Conservation (phyloP, 495 filamentous ascomycete species). For the Cudoniella acicularis region DNA sequence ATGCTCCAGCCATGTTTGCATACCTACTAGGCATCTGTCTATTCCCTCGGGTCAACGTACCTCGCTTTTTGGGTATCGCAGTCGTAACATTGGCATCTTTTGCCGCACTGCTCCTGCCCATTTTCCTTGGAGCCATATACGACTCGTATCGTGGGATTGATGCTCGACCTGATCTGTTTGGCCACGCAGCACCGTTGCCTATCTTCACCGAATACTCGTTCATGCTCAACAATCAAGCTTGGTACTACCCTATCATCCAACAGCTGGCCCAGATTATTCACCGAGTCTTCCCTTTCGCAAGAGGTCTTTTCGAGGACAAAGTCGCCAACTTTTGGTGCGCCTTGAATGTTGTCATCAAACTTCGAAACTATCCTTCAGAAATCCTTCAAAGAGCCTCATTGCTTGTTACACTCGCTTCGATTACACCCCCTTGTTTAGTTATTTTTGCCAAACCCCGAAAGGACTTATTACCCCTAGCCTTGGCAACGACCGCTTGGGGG, state of each 20-base stretch:
- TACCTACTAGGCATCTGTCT: slow-evolving; percentile 85
- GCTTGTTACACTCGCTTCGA: slow-evolving; percentile 68
- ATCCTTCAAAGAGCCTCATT: slow-evolving; percentile 77
- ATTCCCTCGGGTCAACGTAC: slow-evolving; percentile 65
- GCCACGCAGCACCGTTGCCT: slow-evolving; percentile 51
- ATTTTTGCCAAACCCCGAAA: slow-evolving; percentile 76
- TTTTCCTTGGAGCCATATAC: slow-evolving; percentile 61
- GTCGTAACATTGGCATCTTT: slow-evolving; percentile 70
- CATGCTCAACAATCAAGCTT: slow-evolving; percentile 56
- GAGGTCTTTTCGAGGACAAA: slow-evolving; percentile 96
- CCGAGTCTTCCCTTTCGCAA: slow-evolving; percentile 90
- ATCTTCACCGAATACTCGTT: slow-evolving; percentile 54
- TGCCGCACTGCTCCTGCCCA: slow-evolving; percentile 66
- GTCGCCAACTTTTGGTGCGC: slow-evolving; percentile 98
- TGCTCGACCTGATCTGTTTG: slow-evolving; percentile 42
- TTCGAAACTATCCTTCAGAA: slow-evolving; percentile 61
- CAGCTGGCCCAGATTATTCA: slow-evolving; percentile 78
- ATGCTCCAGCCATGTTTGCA: slow-evolving; percentile 86
- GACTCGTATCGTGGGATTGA: slow-evolving; percentile 53
- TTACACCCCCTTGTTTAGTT: slow-evolving; percentile 70
- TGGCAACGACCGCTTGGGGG: slow-evolving; percentile 84
- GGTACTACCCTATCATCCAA: slow-evolving; percentile 67
- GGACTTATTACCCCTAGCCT: slow-evolving; percentile 69
- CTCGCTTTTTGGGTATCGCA: slow-evolving; percentile 70
- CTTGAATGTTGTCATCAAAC: slow-evolving; percentile 81